phyloP scores from a whole-genome alignment of 2,329 filamentous ascomycete species.

The Aspergillaceae sp. region DNA sequence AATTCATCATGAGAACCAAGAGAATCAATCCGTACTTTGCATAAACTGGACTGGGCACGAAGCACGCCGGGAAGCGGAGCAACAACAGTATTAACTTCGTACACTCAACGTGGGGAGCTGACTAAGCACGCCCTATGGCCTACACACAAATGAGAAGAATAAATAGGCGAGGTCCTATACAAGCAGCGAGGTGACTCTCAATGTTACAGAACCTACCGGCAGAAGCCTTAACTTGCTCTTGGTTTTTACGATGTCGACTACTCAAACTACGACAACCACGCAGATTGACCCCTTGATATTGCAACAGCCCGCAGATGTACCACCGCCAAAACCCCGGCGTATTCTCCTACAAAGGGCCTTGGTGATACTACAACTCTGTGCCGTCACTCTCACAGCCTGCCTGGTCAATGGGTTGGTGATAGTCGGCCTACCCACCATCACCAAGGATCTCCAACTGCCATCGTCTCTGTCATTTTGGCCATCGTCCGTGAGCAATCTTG shows the following conservation, averaged over 20 bases:
- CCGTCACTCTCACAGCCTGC: constrained; percentile 18
- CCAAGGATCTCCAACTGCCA: constrained; percentile 24
- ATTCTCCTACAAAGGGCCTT: constrained; percentile 6
- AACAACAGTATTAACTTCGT: too few relatives aligned
- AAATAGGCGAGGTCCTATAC: background rate
- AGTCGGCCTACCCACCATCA: constrained; percentile 37
- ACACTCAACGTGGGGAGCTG: background rate
- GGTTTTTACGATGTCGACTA: background rate
- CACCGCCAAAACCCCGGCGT: background rate
- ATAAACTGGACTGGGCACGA: too few relatives aligned
- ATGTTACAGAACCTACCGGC: background rate
- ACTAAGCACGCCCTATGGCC: background rate
- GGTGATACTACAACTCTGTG: constrained; percentile 9
- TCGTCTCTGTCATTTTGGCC: constrained; percentile 17
- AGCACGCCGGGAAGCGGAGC: too few relatives aligned
- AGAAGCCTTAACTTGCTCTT: background rate
- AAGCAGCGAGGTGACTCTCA: background rate
- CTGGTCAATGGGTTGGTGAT: constrained; percentile 34
- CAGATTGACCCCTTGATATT: background rate
- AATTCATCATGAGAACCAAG: too few relatives aligned
- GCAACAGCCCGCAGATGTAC: background rate
- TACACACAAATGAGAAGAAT: background rate
- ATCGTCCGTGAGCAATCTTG: constrained; percentile 22
- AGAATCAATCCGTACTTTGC: too few relatives aligned
- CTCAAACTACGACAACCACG: background rate